Base-by-base conservation (phyloP, 2,329 filamentous ascomycete species). In the Verticillium longisporum region DNA sequence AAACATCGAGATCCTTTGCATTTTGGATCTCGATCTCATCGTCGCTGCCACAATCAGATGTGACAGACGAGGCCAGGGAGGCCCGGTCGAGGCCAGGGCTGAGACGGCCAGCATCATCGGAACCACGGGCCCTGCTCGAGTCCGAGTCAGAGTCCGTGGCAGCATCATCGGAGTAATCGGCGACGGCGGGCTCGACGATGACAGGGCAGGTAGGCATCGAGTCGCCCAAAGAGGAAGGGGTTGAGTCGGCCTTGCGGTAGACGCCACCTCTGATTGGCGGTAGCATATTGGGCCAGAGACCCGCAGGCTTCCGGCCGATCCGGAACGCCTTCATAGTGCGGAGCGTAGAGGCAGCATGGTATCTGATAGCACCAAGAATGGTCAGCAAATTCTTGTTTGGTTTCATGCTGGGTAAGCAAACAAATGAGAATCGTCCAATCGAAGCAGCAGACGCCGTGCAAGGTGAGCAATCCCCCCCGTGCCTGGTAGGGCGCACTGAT, bases 271-370 rank as follows among this genome's bases (percentile, higher is more conserved):
- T 78, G 63, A 88, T 86, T 65, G 85, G 85, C 60, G 85, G 85
- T 65, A 79, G 81, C 66, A 81, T 76, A 73, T 85, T 86, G 63
- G 74, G 72, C 85, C 85, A 88, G 41, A 78, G 78, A 64, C 80
- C 78, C 60, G 73, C 68, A 56, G 82, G 75, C 68, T 78, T 80
- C 67, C 79, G 80, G 66, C 84, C 85, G 66, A 88, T 85, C 66
- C 82, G 83, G 72, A 80, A 86, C 66, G 80, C 78, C 70, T 80
- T 82, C 83, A 88, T 86, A 58, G 79, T 80, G 57, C 77, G 75
- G 34, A 86, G 70, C 14, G 83, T 83, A 60, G 76, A 72, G 50
- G 75, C 72, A 45, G 77, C 80, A 69, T 88, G 85, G 71, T 85
- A 87, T 65, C 85, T 87, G 74, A 63, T 64, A 61, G 13, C 45